Evolutionary conservation across 2,329 filamentous ascomycete genomes (phyloP).

Genomic region (Trematosphaeria pertusa): DNA sequence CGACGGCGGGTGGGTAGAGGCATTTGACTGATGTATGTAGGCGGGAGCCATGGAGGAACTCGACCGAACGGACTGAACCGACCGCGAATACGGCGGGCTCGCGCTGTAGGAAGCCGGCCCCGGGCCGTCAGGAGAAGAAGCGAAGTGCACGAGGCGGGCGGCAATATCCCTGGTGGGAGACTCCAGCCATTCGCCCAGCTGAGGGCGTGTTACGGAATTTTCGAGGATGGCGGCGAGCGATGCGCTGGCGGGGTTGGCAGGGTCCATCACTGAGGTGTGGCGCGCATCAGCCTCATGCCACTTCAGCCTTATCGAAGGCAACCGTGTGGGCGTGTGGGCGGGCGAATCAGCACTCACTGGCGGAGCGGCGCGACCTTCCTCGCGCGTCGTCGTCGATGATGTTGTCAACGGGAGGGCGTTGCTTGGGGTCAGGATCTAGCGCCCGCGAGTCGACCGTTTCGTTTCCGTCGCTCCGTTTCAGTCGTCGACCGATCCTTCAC

Average conservation of each 20-base stretch:
- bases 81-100: slow-evolving; percentile 19
- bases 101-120: slow-evolving; percentile 18
- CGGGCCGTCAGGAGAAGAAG: slow-evolving; percentile 18
- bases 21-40: slow-evolving; percentile 34
- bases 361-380: slow-evolving; percentile 12
- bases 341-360: slow-evolving; percentile 25
- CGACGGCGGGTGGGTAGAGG: slow-evolving; percentile 28
- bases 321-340: no score
- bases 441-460: no score
- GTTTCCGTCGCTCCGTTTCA: slow-evolving; percentile 13
- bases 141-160: slow-evolving; percentile 35
- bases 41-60: slow-evolving; percentile 42
- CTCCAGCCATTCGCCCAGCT: slow-evolving; percentile 33
- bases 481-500: slow-evolving; percentile 10
- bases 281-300: slow-evolving; percentile 21
- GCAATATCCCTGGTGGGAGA: slow-evolving; percentile 32
- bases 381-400: slow-evolving; percentile 6
- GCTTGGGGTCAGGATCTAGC: no score
- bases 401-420: slow-evolving; percentile 4
- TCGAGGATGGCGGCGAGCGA: slow-evolving; percentile 32
- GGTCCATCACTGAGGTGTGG: slow-evolving; percentile 17
- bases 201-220: slow-evolving; percentile 23
- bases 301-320: slow-evolving; percentile 10
- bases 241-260: slow-evolving; percentile 11
- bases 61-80: slow-evolving; percentile 14